Conservation (phyloP, 495 filamentous ascomycete species). For the Neurospora discreta region DNA sequence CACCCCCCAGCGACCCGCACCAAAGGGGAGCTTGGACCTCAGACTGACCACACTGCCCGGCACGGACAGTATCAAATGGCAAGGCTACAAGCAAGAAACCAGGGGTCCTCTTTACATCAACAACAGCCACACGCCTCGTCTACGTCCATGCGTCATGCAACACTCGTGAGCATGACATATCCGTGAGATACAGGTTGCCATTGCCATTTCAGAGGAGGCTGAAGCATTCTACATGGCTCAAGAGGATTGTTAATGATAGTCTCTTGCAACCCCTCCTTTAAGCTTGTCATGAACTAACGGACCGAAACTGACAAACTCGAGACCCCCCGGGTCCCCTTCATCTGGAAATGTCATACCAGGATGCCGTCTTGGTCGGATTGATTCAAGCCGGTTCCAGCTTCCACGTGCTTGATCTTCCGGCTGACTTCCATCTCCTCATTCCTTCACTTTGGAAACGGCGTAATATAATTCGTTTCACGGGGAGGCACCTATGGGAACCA, state of each 20-base stretch:
- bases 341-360: background rate
- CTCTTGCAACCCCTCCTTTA: background rate
- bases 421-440: background rate
- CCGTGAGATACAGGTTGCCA: background rate
- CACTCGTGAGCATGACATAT: background rate
- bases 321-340: background rate
- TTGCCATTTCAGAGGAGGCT: background rate
- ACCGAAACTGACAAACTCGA: background rate
- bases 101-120: background rate
- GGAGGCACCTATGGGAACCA: constrained; percentile 9
- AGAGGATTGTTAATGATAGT: background rate
- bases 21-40: background rate
- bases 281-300: background rate
- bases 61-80: background rate
- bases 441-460: background rate
- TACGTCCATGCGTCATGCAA: background rate
- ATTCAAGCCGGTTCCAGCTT: background rate
- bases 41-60: background rate
- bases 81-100: background rate
- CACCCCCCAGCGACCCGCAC: background rate
- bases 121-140: background rate
- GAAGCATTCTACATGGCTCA: background rate
- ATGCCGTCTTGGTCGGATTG: background rate
- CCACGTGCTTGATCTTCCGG: background rate
- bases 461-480: background rate